Evolutionary conservation across 345 rosid species (phyloP), one percentile per base, ranked within the genome.

Genomic region (Litchi chinensis): DNA sequence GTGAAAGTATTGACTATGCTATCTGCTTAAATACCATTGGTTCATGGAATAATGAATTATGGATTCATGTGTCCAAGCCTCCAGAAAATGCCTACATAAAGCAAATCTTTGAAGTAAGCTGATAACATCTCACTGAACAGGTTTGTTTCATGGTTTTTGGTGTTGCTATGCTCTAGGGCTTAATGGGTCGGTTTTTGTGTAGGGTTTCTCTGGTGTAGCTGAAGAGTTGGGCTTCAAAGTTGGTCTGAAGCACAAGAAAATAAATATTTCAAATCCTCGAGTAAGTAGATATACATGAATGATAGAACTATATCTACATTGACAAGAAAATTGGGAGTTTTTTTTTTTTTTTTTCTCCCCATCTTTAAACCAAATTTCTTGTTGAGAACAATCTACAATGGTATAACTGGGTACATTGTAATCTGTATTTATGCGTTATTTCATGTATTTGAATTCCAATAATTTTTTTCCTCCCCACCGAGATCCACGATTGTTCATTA

Each of bases 1-100:
- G 95, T 75, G 99, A 96, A 90, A 91, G 93, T 83, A 90, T 96
- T 76, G 99, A 96, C 82, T 94, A 94, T 88, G 99, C 99, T 73
- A 89, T 96, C 79, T 96, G 99, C 89, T 90, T 96, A 82, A 96
- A 96, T 88, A 94, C 94, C 79, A 78, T 96, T 86, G 98, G 97
- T 64, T 92, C 95, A 72, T 89, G 93, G 97, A 88, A 91, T 72
- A 81, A 83, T 77, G 89, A 90, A 77, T 84, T 95, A 66, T 87
- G 87, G 88, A 70, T 93, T 76, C 98, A 95, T 19, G 98, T 95
- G 77, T 95, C 98, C 18, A 95, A 95, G 90, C 99, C 99, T 82
- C 93, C 98, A 46, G 98, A 95, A 65, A 95, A 95, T 77, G 93
- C 93, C 75, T 90, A 92, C 73, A 83, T 95, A 54, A 95, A 90